Percentiles rank a stretch among this genome's conserved stretches.
Conservation (phyloP, 768 basidiomycete species). For the Leccinum disarticulatum region DNA sequence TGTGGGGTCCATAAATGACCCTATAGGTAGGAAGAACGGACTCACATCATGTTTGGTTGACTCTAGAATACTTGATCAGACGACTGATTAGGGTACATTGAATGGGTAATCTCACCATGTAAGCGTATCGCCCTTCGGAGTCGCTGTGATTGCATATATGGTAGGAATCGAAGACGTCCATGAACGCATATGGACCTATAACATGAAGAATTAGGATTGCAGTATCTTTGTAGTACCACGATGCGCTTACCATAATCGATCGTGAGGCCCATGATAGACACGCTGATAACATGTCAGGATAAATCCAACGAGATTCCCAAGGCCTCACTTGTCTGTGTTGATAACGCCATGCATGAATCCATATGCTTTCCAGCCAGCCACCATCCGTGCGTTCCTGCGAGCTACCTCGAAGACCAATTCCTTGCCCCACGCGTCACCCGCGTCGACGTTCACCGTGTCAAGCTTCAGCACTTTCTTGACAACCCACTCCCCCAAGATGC, state of each 20-base stretch:
- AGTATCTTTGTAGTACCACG: background rate
- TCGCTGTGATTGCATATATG: conserved; percentile 95
- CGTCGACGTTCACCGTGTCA: conserved; percentile 35
- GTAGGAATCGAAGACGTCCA: conserved; percentile 84
- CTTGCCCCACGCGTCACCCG: conserved; percentile 66
- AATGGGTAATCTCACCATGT: conserved; percentile 40
- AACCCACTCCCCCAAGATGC: conserved; percentile 77
- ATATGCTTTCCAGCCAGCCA: conserved; percentile 93
- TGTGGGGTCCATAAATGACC: conserved; percentile 4
- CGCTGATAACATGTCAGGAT: conserved; percentile 40
- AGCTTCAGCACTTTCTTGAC: conserved; percentile 56
- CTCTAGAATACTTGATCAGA: conserved; percentile 37
- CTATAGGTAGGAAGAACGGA: background rate
- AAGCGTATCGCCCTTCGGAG: conserved; percentile 73
- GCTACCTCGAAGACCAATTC: conserved; percentile 76
- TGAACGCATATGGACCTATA: conserved; percentile 86
- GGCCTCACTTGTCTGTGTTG: conserved; percentile 89
- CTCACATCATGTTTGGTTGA: conserved; percentile 82
- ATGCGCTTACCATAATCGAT: conserved; percentile 64
- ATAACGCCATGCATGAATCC: conserved; percentile 97
- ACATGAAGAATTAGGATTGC: background rate
- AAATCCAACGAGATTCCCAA: background rate
- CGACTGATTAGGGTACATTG: background rate
- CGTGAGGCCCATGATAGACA: conserved; percentile 72
- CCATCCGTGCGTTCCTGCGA: conserved; percentile 86